Percentiles rank a stretch among this genome's conserved stretches.
Conservation (phyloP, 176 grass and related monocot genomes). For the Cenchrus fungigraminus region DNA sequence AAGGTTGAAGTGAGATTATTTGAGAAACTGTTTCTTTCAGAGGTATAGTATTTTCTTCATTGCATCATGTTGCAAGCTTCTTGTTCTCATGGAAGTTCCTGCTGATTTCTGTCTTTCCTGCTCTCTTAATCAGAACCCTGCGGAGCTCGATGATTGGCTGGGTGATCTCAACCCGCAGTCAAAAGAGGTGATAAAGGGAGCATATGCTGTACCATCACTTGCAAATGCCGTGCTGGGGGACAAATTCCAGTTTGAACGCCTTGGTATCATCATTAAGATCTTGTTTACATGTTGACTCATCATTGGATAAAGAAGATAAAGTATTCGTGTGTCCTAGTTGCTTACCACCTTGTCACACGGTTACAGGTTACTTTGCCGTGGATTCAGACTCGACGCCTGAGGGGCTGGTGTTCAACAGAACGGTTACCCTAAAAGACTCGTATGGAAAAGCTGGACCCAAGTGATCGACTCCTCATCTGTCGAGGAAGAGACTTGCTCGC, state of each 20-base stretch:
- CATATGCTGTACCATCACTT: conserved; percentile 68
- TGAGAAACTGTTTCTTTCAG: conserved; percentile 81
- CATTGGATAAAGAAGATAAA: not conserved
- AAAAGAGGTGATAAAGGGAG: conserved; percentile 78
- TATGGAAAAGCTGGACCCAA: conserved; percentile 41
- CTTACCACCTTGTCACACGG: not conserved
- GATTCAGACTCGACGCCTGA: conserved; percentile 29
- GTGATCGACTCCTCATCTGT: not conserved
- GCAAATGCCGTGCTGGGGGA: conserved; percentile 58
- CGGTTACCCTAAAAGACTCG: conserved; percentile 32
- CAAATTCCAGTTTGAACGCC: conserved; percentile 75
- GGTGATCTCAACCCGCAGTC: conserved; percentile 79
- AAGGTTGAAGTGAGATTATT: conserved; percentile 87
- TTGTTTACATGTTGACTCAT: not conserved
- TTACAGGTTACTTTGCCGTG: conserved; percentile 41
- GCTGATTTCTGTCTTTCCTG: conserved; percentile 11
- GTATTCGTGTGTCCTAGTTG: not conserved
- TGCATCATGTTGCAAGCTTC: not conserved
- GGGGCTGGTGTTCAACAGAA: conserved; percentile 32
- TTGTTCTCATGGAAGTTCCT: conserved; percentile 26
- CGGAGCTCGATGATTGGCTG: conserved; percentile 77
- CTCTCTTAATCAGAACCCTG: conserved; percentile 64
- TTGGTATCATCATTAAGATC: not conserved
- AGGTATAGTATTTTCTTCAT: conserved; percentile 47
- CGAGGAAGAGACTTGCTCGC: not conserved